Percentiles rank a stretch among this genome's conserved stretches.
These are phyloP conservation scores for Panaeolus papilionaceus DNA, from an alignment of 768 basidiomycete genomes.

Conservation along the genomic window DNA sequence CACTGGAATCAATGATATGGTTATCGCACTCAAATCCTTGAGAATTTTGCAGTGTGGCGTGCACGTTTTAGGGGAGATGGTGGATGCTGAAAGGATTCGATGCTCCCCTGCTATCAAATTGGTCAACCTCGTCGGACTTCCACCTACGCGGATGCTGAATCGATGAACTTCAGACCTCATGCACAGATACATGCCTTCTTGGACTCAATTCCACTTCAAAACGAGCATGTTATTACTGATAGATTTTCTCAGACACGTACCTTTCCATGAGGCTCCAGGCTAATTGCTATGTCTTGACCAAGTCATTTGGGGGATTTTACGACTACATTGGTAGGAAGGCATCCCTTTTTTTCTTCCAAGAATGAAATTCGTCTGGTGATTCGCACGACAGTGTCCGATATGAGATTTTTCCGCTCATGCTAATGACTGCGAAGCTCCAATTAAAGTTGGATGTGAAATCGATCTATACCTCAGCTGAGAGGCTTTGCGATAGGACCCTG, in stretches of 20 bases:
- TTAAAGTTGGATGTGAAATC: neutral
- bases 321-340: neutral
- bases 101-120: neutral
- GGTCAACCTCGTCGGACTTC: conserved; percentile 4
- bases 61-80: conserved; percentile 12
- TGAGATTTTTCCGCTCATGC: neutral
- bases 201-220: neutral
- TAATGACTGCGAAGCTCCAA: neutral
- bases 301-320: neutral
- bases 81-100: conserved; percentile 9
- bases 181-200: neutral
- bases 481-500: neutral
- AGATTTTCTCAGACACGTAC: conserved; percentile 11
- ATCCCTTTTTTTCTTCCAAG: neutral
- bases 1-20: conserved; percentile 4
- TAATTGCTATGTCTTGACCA: neutral
- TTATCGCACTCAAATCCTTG: conserved; percentile 11
- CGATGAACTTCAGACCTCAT: neutral
- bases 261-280: neutral
- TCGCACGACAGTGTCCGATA: neutral
- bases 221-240: conserved; percentile 10
- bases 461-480: neutral
- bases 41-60: conserved; percentile 13
- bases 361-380: neutral
- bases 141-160: neutral